Base-by-base conservation (phyloP, 495 filamentous ascomycete genomes). In the Talaromyces trachyspermus region DNA sequence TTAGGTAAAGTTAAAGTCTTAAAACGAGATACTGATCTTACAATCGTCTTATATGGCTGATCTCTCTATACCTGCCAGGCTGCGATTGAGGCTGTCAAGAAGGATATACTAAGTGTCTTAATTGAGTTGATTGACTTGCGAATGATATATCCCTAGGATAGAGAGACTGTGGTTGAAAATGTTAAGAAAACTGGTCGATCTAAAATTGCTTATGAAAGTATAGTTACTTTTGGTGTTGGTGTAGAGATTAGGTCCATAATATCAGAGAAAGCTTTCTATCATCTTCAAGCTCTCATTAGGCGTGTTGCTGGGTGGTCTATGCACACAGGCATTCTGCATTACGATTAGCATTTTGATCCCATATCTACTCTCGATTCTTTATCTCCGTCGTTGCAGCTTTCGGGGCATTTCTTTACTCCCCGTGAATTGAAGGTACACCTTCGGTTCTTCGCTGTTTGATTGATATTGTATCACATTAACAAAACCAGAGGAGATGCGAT, bases 61-160 rank as follows among this genome's bases (percentile, higher is more conserved):
- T 89, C 92, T 46, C 67, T 96, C 15, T 98, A 97, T 62, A 82
- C 83, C 23, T 95, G 89, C 59, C 80, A 79, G 38, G 72, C 80
- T 1, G 92, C 92, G 0, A 85, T 95, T 30, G 75, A 79, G 24
- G 81, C 83, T 26, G 84, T 85, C n/a, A 90, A 96, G 64, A 81
- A 83, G 59, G 83, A 35, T 55, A n/a, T n/a, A n/a, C n/a, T 55
- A 5, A 86, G 83, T 12, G 76, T 94, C 12, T 81, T 72, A 19
- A 76, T 88, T 25, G 92, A 98, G 71, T 69, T 98, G 36, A 89
- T 98, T 41, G 92, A 98, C 63, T 62, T 98, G 36, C 73, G 92
- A 33, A 95, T 90, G 0, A 74, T 98, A 26, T 95, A 94, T 61
- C 92, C 92, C 0, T 98, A 92, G 92, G 92, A 98, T 65, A 82